Evolutionary conservation across 306 rosid genomes (phyloP).

Genomic region (Quercus mongolica): DNA sequence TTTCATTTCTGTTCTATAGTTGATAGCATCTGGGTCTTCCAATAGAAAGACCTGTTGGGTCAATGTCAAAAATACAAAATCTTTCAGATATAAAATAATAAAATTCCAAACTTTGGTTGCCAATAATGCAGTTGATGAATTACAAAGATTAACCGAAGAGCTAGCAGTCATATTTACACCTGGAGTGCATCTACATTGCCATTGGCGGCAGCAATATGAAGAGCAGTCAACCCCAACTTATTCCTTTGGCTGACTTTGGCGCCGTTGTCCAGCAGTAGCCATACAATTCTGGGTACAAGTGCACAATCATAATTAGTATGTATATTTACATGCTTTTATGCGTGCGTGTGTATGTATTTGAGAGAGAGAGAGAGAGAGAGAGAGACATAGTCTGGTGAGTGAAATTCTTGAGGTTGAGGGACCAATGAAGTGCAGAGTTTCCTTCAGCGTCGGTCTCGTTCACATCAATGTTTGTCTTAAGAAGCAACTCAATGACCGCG

Average conservation of each 20-base stretch:
- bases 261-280: constrained; percentile 32
- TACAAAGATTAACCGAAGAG: neutral
- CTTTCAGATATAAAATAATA: neutral
- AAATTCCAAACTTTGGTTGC: neutral
- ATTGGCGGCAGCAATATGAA: constrained; percentile 36
- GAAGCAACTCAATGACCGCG: constrained; percentile 27
- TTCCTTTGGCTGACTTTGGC: constrained; percentile 35
- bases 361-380: constrained; percentile 26
- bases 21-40: constrained; percentile 38
- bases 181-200: constrained; percentile 39
- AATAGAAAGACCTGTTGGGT: constrained; percentile 29
- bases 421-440: constrained; percentile 47
- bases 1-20: constrained; percentile 34
- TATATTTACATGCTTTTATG: neutral
- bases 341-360: neutral
- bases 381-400: constrained; percentile 27
- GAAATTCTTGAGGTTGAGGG: constrained; percentile 30
- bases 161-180: constrained; percentile 18
- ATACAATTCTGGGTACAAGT: constrained; percentile 22
- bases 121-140: neutral
- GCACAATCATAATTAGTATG: neutral
- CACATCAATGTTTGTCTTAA: constrained; percentile 30
- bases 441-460: constrained; percentile 38
- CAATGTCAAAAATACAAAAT: neutral
- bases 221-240: constrained; percentile 37